A percentile compares a stretch with the other conserved stretches of the same genome.
phyloP scores from a whole-genome alignment of 352 stramenopile species.

The Hyaloperonospora brassicae region DNA sequence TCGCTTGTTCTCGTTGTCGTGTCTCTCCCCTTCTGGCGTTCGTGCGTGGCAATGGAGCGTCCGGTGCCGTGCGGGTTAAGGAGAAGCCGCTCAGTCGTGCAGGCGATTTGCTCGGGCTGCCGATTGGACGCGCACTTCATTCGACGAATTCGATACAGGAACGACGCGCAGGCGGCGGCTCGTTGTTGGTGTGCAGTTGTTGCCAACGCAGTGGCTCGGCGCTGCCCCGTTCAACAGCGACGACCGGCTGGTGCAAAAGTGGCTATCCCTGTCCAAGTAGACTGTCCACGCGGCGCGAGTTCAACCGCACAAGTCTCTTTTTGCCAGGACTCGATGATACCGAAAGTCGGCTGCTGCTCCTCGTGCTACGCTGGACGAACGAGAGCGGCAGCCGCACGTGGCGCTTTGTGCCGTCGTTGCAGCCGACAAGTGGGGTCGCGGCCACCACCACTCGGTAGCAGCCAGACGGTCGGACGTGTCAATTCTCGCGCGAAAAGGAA shows the following conservation, averaged over 20 bases:
- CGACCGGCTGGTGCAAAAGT: conserved; percentile 21
- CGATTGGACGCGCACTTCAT: conserved; percentile 16
- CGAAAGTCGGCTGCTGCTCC: not conserved
- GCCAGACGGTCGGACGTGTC: conserved; percentile 11
- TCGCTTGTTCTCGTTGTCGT: conserved; percentile 22
- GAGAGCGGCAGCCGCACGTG: conserved; percentile 1
- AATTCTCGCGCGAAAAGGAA: conserved; percentile 6
- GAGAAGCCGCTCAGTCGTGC: conserved; percentile 20
- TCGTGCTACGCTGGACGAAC: conserved; percentile 10
- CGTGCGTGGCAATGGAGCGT: conserved; percentile 22
- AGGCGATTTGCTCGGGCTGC: conserved; percentile 29
- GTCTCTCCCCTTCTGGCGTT: conserved; percentile 36
- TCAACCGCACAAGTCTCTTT: conserved; percentile 5
- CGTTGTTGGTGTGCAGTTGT: no score
- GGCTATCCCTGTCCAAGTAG: conserved; percentile 23
- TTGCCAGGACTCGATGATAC: not conserved
- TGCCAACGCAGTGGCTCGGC: conserved; percentile 4
- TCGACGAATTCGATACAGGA: no score
- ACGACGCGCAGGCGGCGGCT: no score
- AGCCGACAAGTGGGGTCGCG: conserved; percentile 10
- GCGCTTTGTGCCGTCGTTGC: not conserved
- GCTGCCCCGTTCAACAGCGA: conserved; percentile 13
- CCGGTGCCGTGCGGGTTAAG: conserved; percentile 22
- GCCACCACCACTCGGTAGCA: conserved; percentile 10
- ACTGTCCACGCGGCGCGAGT: conserved; percentile 13